Evolutionary conservation across 805 yeast genomes (phyloP), one percentile per base, ranked within the genome.

Genomic region (Cyberlindnera euphorbiiphila): DNA sequence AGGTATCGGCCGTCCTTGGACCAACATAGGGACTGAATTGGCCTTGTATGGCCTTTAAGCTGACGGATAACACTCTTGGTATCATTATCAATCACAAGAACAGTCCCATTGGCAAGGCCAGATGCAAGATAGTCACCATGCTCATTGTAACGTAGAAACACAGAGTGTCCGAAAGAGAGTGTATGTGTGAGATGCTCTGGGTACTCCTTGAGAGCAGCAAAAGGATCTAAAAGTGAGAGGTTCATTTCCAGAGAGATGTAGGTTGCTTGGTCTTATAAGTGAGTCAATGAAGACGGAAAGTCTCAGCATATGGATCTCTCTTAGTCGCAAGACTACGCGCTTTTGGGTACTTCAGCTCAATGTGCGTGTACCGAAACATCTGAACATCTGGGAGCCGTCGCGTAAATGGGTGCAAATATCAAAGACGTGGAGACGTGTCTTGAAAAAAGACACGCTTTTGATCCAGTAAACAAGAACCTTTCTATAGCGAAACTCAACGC

Each of bases 91-190:
- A 81, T 78, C 11, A 88, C 73, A 15, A 83, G 68, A 6, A 87
- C 74, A 0, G 80, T 65, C 0, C 96, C 96, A 56, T 82, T 83
- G 4, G 73, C 65, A 23, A 81, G 63, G 0, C 96, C 96, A 2
- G 84, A 73, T 1, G 96, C 96, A 5, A 88, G 59, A 54, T 89
- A 89, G 56, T 86, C 95, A 6, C 97, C 97, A 35, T 75, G 75
- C 7, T 71, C 62, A 49, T 78, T 85, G 64, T 78, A 85, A 54
- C 73, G 75, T 26, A 88, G 69, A 41, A 76, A 76, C 8, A 86
- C 82, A 0, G 85, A 71, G 29, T 73, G 77, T 2, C 87, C 81
- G 37, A 76, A 77, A 10, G 74, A 74, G 10, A 87, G 62, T 0
- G 89, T 78, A 43, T 78, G 78, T 2, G 83, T 73, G n/a, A 86